These are phyloP conservation scores for Kalaharituber pfeilii DNA, from an alignment of 2,329 filamentous ascomycete genomes.

Conservation along the genomic window DNA sequence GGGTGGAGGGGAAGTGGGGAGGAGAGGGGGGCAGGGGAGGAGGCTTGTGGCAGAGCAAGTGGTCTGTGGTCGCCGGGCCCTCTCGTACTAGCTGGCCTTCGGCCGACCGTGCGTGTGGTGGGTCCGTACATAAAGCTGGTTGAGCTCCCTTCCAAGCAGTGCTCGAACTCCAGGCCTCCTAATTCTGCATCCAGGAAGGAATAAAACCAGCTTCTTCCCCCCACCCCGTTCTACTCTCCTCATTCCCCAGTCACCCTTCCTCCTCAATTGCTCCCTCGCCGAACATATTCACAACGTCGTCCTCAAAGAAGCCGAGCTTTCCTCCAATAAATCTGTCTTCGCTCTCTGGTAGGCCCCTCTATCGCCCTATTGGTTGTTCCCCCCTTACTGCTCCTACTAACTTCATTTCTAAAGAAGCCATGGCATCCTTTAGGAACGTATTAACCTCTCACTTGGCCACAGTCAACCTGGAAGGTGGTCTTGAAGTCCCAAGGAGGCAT, in stretches of 20 bases:
- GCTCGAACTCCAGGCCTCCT: not conserved
- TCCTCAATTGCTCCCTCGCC: not conserved
- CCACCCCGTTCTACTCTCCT: not conserved
- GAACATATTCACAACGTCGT: not conserved
- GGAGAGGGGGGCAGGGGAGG: not conserved
- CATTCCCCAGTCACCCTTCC: too few species aligned
- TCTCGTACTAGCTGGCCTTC: too few species aligned
- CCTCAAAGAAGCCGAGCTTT: not conserved
- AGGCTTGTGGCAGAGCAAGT: too few species aligned
- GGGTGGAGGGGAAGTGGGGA: not conserved
- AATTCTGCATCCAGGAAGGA: not conserved
- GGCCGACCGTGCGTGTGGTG: not conserved
- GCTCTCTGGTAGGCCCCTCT: not conserved
- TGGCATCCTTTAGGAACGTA: not conserved
- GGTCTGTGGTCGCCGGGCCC: too few species aligned
- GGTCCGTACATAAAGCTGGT: not conserved
- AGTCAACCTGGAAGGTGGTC: slow-evolving; percentile 20
- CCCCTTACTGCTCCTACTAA: not conserved
- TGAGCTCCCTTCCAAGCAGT: not conserved
- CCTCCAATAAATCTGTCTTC: not conserved
- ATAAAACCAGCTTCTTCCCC: not conserved
- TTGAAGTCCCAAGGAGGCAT: slow-evolving; percentile 32
- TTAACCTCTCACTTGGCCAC: slow-evolving; percentile 14
- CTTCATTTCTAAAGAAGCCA: not conserved
- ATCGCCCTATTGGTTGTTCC: not conserved